Base-by-base conservation (phyloP, 2,329 filamentous ascomycete species). In the Apiospora malaysiana region DNA sequence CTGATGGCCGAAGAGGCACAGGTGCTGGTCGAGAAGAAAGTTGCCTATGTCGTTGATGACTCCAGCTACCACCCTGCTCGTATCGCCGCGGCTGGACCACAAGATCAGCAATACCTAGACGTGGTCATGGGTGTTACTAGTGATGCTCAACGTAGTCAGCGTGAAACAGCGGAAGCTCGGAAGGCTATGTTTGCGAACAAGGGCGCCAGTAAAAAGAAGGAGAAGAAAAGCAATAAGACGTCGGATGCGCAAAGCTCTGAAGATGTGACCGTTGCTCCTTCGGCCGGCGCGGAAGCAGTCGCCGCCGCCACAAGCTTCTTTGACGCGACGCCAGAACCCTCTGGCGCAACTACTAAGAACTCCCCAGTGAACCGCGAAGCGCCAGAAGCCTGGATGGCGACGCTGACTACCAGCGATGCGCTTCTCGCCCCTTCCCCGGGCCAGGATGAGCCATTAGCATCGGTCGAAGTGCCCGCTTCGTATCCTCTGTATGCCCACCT, bases 1-100 rank as follows among this genome's bases (percentile, higher is more conserved):
- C 86, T 99, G 63, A 93, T 96, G 85, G 92, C 94, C 1, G 96
- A 98, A 83, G 96, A 99, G 84, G 95, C 92, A 4, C 88, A 91
- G 74, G 83, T 96, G 69, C 87, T 99, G 40, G 90, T 97, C 71
- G 91, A 94, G 75, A 92, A 91, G 75, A 90, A 89, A 71, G 89
- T 90, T 76, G 95, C 91, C 56, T 94, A 92, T 81, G 87, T 97
- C 75, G 90, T 95, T 76, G 94, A 98, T 80, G 95, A 97, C 82
- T 85, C 86, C 69, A 85, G 87, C 69, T 90, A 89, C 74, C 96
- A 98, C 81, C 86, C 88, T 47, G 79, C 87, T 49, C 88, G 87
- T 66, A 87, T 97, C 74, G 83, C 87, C 69, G 84, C 86, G 42
- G 83, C 92, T 74, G 84, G 88, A 73, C 56, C 56, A 40, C 56